Base-by-base conservation (phyloP, 805 yeast genomes). In the Alloascoidea africana region DNA sequence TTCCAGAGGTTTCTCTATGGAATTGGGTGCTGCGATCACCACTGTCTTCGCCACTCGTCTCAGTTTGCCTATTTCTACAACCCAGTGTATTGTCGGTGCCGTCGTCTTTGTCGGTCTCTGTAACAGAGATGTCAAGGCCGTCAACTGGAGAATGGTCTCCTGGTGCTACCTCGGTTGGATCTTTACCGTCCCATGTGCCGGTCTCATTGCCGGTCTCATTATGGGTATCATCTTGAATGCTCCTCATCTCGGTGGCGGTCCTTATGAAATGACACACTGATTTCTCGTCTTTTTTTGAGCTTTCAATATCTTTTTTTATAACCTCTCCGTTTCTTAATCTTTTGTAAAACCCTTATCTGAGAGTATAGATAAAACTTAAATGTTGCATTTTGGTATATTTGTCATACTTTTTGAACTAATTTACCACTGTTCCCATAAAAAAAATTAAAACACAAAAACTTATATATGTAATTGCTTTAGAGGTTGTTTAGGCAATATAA, bases 81-180 rank as follows among this genome's bases (percentile, higher is more conserved):
- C 89, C 3, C 87, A 79, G 56, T 69, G 75, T 53, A 83, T 85
- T 11, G 78, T 74, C 40, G 89, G 89, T 42, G 83, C 84, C 41
- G 76, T 82, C 32, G 83, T 79, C 4, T 72, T 70, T 49, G 82
- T 80, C 45, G 89, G 86, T 39, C 60, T 78, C 42, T 76, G 84
- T 59, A 80, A 79, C 63, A 60, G 60, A 47, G 81, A 74, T 50
- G 44, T 63, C 48, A 68, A 58, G 46, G 68, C 81, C 3, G 77
- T 77, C 41, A 79, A 80, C 62, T 80, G 86, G 86, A 68, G 80
- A 60, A 72, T 76, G 73, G 83, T 79, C 17, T 52, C 60, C 11
- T 79, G 80, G 79, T 70, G 79, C 46, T 78, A 76, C 56, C 47
- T 62, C 37, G 85, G 86, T 33, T 79, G 89, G 87, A 41, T 79